A percentile compares a stretch with the other conserved stretches of the same genome.
Conservation (phyloP, 495 filamentous ascomycete species). For the Wilcoxina mikolae region DNA sequence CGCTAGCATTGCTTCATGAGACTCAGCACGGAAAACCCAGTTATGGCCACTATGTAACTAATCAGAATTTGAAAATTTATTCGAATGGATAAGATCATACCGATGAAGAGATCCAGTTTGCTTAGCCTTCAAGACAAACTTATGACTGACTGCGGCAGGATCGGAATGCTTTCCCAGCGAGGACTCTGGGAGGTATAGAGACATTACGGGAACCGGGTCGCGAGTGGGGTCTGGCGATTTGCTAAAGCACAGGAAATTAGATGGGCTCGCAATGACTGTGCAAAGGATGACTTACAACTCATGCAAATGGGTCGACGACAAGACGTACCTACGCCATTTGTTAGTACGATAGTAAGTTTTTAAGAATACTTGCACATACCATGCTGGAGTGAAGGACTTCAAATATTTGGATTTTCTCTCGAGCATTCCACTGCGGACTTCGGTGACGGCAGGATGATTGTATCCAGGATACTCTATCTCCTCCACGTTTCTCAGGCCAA, state of each 20-base stretch:
- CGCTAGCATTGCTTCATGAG: constrained; percentile 88
- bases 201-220: constrained; percentile 78
- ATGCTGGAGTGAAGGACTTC: constrained; percentile 94
- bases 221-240: constrained; percentile 42
- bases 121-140: constrained; percentile 91
- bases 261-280: no score
- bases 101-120: constrained; percentile 83
- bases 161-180: constrained; percentile 86
- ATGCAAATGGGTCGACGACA: constrained; percentile 91
- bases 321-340: constrained; percentile 86
- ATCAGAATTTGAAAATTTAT: constrained; percentile 6
- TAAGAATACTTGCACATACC: no score
- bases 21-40: constrained; percentile 94
- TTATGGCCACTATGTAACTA: constrained; percentile 59
- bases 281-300: no score
- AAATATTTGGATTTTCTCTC: constrained; percentile 98
- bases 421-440: constrained; percentile 75
- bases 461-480: constrained; percentile 89
- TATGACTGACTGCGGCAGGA: constrained; percentile 77
- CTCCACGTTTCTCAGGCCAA: constrained; percentile 62
- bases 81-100: constrained; percentile 7
- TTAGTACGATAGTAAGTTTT: constrained; percentile 6
- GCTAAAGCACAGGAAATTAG: no score
- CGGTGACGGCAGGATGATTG: constrained; percentile 70
- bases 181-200: constrained; percentile 82